A percentile compares a stretch with the other conserved stretches of the same genome.
Conservation (phyloP, 805 yeast genomes). For the Yarrowia sp. region DNA sequence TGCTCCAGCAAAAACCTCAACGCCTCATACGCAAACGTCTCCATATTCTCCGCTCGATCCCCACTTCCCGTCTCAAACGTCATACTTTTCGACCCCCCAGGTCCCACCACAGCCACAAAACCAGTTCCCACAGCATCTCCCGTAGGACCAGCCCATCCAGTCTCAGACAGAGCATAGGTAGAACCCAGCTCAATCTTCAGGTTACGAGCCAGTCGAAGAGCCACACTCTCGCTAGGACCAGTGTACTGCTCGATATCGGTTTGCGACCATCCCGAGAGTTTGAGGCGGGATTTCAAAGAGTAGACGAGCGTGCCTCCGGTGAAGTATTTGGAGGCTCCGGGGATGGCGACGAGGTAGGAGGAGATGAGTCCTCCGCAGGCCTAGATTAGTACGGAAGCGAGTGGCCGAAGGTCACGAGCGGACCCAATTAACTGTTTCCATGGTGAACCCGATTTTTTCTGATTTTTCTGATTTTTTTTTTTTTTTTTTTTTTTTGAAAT, state of each 20-base stretch:
- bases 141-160: constrained; percentile 83
- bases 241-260: constrained; percentile 69
- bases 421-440: no score
- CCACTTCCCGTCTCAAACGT: constrained; percentile 43
- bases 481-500: no score
- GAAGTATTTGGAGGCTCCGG: constrained; percentile 81
- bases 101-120: constrained; percentile 41
- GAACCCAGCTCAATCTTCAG: constrained; percentile 78
- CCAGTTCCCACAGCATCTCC: constrained; percentile 34
- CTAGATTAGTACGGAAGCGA: constrained; percentile 26
- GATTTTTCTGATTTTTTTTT: no score
- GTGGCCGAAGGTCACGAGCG: no score
- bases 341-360: constrained; percentile 74
- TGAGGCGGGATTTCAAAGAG: constrained; percentile 69
- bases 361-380: constrained; percentile 88
- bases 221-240: constrained; percentile 79
- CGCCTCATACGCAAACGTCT: constrained; percentile 66
- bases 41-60: constrained; percentile 71
- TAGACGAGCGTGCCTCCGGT: constrained; percentile 83
- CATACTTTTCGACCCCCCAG: constrained; percentile 35
- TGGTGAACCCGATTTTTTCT: no score
- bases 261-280: constrained; percentile 74
- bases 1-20: constrained; percentile 36
- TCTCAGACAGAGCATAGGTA: constrained; percentile 76
- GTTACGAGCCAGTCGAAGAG: constrained; percentile 71